Percentiles rank a stretch among this genome's conserved stretches.
Evolutionary conservation across 257 asterid genomes (phyloP).

Genomic region (Vinca minor): DNA sequence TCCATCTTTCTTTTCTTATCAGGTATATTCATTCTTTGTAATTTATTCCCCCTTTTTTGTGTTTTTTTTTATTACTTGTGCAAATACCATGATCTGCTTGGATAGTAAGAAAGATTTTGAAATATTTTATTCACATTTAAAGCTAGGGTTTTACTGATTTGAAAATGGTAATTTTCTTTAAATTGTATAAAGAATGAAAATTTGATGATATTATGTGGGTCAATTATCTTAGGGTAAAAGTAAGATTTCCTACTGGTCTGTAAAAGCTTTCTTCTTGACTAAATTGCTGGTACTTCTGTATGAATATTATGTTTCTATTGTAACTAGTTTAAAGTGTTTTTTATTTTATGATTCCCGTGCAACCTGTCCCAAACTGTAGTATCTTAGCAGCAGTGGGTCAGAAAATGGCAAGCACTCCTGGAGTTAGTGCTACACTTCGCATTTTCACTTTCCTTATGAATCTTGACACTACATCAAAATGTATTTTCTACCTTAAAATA

Average conservation of each 20-base stretch:
- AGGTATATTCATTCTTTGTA: too few relatives aligned
- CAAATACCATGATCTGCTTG: too few relatives aligned
- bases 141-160: too few relatives aligned
- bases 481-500: not conserved
- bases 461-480: not conserved
- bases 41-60: too few relatives aligned
- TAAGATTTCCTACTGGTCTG: not conserved
- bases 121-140: too few relatives aligned
- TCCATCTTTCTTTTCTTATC: too few relatives aligned
- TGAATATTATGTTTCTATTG: not conserved
- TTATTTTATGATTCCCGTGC: conserved; percentile 5
- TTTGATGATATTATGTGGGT: too few relatives aligned
- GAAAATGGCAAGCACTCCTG: conserved; percentile 99
- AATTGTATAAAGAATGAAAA: too few relatives aligned
- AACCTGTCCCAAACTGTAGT: conserved; percentile 83
- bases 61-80: too few relatives aligned
- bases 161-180: too few relatives aligned
- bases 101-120: too few relatives aligned
- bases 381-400: conserved; percentile 98
- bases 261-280: not conserved
- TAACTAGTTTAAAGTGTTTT: conserved; percentile 3
- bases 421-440: conserved; percentile 74
- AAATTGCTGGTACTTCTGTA: not conserved
- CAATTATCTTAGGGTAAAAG: too few relatives aligned
- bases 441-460: not conserved